Conservation (phyloP, 75 land plant species). For the Pinus tabuliformis region DNA sequence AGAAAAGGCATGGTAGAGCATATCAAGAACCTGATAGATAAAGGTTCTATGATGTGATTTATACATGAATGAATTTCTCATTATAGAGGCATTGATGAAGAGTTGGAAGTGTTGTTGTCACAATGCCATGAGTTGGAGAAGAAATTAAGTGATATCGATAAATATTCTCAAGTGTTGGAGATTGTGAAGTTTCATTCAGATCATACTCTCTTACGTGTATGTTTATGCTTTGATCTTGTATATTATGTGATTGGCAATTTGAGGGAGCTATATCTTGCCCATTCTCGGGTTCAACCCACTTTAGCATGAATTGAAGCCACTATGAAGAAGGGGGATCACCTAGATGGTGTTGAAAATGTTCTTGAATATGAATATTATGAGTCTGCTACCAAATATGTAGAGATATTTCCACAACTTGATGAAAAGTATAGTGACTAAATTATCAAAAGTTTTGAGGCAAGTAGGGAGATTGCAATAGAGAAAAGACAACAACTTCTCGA, state of each 20-base stretch:
- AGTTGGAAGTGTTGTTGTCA: constrained; percentile 65
- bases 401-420: constrained; percentile 63
- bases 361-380: constrained; percentile 65
- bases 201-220: constrained; percentile 59
- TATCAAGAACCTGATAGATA: constrained; percentile 75
- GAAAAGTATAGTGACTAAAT: constrained; percentile 35
- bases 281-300: constrained; percentile 66
- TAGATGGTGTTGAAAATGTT: constrained; percentile 66
- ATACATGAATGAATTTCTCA: constrained; percentile 90
- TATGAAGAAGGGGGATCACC: constrained; percentile 58
- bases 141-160: constrained; percentile 53
- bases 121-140: constrained; percentile 79
- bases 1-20: constrained; percentile 45
- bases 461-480: constrained; percentile 25
- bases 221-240: constrained; percentile 71
- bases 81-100: constrained; percentile 72
- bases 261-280: constrained; percentile 85
- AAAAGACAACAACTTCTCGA: constrained; percentile 65
- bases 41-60: constrained; percentile 87
- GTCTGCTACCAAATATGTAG: constrained; percentile 61
- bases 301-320: constrained; percentile 71
- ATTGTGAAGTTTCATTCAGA: constrained; percentile 66
- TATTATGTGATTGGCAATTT: constrained; percentile 80
- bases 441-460: constrained; percentile 7
- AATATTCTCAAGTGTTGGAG: constrained; percentile 60